A percentile compares a stretch with the other conserved stretches of the same genome.
Conservation (phyloP, 2,329 filamentous ascomycete genomes). For the Penicillium verrucosum region DNA sequence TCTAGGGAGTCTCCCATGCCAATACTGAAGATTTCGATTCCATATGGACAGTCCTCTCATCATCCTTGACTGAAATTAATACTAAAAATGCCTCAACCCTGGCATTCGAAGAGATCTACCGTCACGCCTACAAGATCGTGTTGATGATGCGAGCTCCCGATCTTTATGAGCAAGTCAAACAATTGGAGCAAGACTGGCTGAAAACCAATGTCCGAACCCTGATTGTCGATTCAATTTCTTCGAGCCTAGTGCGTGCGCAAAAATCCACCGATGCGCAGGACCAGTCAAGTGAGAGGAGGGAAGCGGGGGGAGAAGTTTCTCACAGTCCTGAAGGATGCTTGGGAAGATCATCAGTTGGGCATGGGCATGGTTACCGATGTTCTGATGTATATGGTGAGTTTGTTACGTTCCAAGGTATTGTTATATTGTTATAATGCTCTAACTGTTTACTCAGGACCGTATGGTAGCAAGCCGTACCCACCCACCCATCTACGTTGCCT, state of each 20-base stretch:
- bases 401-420: not conserved
- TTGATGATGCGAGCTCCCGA: conserved; percentile 78
- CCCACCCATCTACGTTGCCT: conserved; percentile 76
- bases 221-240: conserved; percentile 69
- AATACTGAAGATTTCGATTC: conserved; percentile 77
- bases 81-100: conserved; percentile 83
- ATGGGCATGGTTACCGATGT: conserved; percentile 98
- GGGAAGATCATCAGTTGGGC: conserved; percentile 84
- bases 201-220: conserved; percentile 66
- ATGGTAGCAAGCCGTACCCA: conserved; percentile 72
- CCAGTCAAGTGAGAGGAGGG: conserved; percentile 71
- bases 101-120: conserved; percentile 94
- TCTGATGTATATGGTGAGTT: conserved; percentile 81
- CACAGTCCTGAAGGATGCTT: conserved; percentile 69
- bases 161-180: conserved; percentile 75
- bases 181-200: conserved; percentile 81
- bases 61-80: conserved; percentile 83
- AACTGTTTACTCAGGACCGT: conserved; percentile 61
- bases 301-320: conserved; percentile 83
- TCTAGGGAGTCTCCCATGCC: conserved; percentile 52
- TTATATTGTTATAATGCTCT: not conserved
- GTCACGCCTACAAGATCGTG: conserved; percentile 90
- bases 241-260: conserved; percentile 60
- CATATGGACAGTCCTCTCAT: conserved; percentile 73
- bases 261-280: conserved; percentile 48